Percentiles rank a stretch among this genome's conserved stretches.
phyloP scores from a whole-genome alignment of 2,329 filamentous ascomycete species.

The Epichloe coenophiala region DNA sequence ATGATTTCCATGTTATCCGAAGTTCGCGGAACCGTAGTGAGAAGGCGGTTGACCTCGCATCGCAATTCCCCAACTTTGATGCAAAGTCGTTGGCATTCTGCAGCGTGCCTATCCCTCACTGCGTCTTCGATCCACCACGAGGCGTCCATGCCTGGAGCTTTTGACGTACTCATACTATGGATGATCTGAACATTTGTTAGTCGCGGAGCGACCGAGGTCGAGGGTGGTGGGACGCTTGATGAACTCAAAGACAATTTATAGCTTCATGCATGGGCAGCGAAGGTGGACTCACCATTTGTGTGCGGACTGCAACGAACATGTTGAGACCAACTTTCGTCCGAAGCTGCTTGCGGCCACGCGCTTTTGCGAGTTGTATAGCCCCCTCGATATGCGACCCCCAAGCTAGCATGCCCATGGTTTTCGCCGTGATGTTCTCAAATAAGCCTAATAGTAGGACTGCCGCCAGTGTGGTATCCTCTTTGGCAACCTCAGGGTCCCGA shows the following conservation, averaged over 20 bases:
- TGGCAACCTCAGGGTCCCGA: slow-evolving; percentile 32
- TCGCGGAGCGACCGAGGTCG: neutral
- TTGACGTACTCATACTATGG: slow-evolving; percentile 40
- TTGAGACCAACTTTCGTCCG: slow-evolving; percentile 37
- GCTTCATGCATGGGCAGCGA: neutral
- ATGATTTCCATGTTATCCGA: slow-evolving; percentile 37
- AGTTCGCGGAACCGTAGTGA: slow-evolving; percentile 31
- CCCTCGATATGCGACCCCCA: slow-evolving; percentile 54
- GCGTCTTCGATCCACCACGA: slow-evolving; percentile 47
- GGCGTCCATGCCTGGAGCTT: slow-evolving; percentile 35
- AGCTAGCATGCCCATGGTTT: slow-evolving; percentile 38
- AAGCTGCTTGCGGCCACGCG: slow-evolving; percentile 41
- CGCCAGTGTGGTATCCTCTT: slow-evolving; percentile 43
- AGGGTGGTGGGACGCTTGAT: neutral
- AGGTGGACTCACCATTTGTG: slow-evolving; percentile 37
- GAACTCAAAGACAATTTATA: neutral
- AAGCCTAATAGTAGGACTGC: slow-evolving; percentile 46
- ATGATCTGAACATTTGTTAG: slow-evolving; percentile 31
- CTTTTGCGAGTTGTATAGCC: slow-evolving; percentile 46
- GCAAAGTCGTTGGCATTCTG: slow-evolving; percentile 36
- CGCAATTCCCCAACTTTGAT: slow-evolving; percentile 43
- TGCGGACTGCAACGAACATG: slow-evolving; percentile 46
- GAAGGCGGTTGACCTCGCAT: slow-evolving; percentile 35
- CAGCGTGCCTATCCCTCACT: slow-evolving; percentile 34
- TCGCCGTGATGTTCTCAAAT: slow-evolving; percentile 47